Conservation (phyloP, 2,329 filamentous ascomycete genomes). For the Cladosporium sp. region DNA sequence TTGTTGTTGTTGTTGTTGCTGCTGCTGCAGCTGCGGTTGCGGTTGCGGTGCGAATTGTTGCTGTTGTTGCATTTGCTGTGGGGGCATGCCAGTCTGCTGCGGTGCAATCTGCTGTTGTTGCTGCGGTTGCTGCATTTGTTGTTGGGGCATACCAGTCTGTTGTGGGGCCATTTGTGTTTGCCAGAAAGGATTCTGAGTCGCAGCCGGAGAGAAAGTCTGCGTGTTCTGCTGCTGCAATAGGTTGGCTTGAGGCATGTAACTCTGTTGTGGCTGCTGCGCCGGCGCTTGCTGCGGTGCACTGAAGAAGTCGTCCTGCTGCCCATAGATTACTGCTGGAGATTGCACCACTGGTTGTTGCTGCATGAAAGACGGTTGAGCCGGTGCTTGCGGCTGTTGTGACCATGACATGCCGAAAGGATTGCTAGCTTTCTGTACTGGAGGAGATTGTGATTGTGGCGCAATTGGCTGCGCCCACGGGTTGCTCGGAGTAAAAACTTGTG, state of each 20-base stretch:
- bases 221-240: conserved; percentile 19
- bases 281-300: conserved; percentile 22
- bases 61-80: conserved; percentile 36
- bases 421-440: conserved; percentile 23
- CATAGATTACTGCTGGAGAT: conserved; percentile 30
- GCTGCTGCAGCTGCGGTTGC: conserved; percentile 30
- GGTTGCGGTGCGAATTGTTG: conserved; percentile 32
- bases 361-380: conserved; percentile 28
- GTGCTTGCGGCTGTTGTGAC: conserved; percentile 8
- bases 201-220: neutral
- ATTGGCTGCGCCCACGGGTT: conserved; percentile 46
- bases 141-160: conserved; percentile 27
- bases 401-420: conserved; percentile 20
- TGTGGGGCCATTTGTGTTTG: conserved; percentile 29
- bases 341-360: conserved; percentile 32
- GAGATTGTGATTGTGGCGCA: conserved; percentile 39
- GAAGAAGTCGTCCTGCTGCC: conserved; percentile 33
- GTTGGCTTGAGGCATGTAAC: conserved; percentile 1
- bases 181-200: conserved; percentile 25
- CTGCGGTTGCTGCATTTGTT: conserved; percentile 34
- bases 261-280: conserved; percentile 16
- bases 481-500: conserved; percentile 44
- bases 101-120: conserved; percentile 40
- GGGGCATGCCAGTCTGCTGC: conserved; percentile 32
- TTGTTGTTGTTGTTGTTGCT: conserved; percentile 30